Conservation (phyloP, 768 basidiomycete species). For the Plicaturopsis crispa region DNA sequence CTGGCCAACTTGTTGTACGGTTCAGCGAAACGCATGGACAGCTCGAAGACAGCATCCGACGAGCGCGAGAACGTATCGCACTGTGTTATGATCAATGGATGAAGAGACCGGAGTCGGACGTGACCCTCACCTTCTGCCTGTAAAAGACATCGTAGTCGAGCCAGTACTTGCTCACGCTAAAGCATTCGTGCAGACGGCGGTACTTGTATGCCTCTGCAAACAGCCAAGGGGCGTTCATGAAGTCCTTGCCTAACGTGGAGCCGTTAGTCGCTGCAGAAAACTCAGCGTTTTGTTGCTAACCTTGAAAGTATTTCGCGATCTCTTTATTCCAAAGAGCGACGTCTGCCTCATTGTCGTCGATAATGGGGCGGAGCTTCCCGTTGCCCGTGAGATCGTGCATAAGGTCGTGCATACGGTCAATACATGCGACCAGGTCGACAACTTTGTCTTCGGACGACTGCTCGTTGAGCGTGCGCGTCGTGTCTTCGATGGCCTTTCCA, state of each 20-base stretch:
- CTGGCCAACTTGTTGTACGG: constrained; percentile 55
- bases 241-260: constrained; percentile 58
- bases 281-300: constrained; percentile 27
- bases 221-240: constrained; percentile 95
- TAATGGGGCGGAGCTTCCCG: constrained; percentile 76
- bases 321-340: constrained; percentile 97
- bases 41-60: constrained; percentile 84
- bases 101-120: not conserved
- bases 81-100: constrained; percentile 25
- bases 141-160: constrained; percentile 91
- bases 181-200: constrained; percentile 86
- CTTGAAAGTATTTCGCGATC: constrained; percentile 91
- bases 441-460: constrained; percentile 78
- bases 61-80: constrained; percentile 97
- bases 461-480: constrained; percentile 81
- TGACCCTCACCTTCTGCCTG: constrained; percentile 64
- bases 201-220: constrained; percentile 96
- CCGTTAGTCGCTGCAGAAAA: not conserved
- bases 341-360: constrained; percentile 88
- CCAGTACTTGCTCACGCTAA: constrained; percentile 89
- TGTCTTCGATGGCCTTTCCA: constrained; percentile 92
- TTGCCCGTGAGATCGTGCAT: constrained; percentile 85
- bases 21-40: constrained; percentile 86
- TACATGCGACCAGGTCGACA: constrained; percentile 77
- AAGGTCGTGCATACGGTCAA: constrained; percentile 84